Evolutionary conservation across 2,329 filamentous ascomycete species (phyloP), one percentile per base, ranked within the genome.

Genomic region (Colletotrichum sp.): DNA sequence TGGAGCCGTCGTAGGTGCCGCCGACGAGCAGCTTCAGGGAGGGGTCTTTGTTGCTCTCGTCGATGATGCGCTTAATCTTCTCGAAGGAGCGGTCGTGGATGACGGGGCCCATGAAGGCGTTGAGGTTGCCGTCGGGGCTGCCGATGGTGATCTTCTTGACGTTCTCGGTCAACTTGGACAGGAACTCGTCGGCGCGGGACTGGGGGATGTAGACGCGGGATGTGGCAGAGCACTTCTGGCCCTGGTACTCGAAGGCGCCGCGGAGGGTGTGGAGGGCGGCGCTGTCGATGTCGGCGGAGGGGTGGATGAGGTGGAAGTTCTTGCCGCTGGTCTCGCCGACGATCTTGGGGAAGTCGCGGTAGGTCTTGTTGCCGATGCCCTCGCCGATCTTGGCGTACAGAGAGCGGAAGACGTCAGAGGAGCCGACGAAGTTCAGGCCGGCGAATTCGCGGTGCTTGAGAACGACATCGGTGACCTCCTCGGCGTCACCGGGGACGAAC

Each of bases 121-220:
- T 77, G 48, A 83, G 81, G 28, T 86, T 81, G 67, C 83, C 74
- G 58, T 78, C 83, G 7, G 81, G 82, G 67, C 67, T 78, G 36
- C 83, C 83, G 34, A 82, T 78, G 18, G 80, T 84, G 67, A 84
- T 78, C 13, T 76, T 67, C 48, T 75, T 64, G 28, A 80, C 73
- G 34, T 80, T 80, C 0, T 80, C 73, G 68, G 81, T 80, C 15
- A 85, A 76, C 30, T 65, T 61, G 48, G 58, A 65, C 9, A 70
- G 60, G 66, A 74, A 74, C 78, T 87, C 84, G 16, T 85, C 79
- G 3, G 85, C 83, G 26, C 86, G 79, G 36, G 86, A 87, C 64
- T 82, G 79, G 7, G 92, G 90, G 52, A 93, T 88, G 82, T 92
- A 93, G 68, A 92, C 82, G 6, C 88, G 84, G 12, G 87, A 89